Conservation (phyloP, 805 yeast species). For the Ogataea ganodermae region DNA sequence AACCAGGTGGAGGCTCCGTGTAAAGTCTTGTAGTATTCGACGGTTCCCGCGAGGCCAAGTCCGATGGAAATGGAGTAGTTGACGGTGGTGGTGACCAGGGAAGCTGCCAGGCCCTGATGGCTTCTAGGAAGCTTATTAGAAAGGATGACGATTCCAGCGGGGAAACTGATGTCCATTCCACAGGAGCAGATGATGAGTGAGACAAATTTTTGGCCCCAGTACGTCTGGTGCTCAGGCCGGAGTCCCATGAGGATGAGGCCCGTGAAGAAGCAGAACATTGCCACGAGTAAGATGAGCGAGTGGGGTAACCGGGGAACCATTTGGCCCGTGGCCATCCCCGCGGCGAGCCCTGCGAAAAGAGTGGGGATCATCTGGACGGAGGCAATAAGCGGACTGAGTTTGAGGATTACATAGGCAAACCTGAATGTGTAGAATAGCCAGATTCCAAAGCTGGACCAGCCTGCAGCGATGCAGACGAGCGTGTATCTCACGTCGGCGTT, state of each 20-base stretch:
- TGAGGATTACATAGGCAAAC: constrained; percentile 51
- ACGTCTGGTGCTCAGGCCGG: constrained; percentile 60
- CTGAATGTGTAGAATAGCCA: constrained; percentile 68
- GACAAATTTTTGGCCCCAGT: constrained; percentile 59
- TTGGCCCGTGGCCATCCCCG: background rate
- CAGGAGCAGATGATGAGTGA: constrained; percentile 57
- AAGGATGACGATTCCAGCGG: constrained; percentile 67
- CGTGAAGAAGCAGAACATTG: constrained; percentile 56
- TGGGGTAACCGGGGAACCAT: constrained; percentile 48
- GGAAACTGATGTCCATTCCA: constrained; percentile 81
- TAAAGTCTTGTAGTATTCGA: constrained; percentile 46
- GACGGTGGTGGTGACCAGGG: constrained; percentile 67
- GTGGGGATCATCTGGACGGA: constrained; percentile 49
- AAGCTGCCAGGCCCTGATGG: constrained; percentile 80
- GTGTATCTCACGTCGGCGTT: constrained; percentile 48
- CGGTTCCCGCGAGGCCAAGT: constrained; percentile 70
- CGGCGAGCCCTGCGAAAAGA: constrained; percentile 49
- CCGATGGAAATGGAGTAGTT: constrained; percentile 74
- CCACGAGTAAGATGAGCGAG: constrained; percentile 48
- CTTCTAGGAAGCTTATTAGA: constrained; percentile 59
- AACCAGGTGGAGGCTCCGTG: constrained; percentile 33
- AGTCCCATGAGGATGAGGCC: constrained; percentile 56
- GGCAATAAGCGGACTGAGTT: constrained; percentile 47
- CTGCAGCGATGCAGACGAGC: constrained; percentile 53
- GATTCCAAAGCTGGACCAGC: constrained; percentile 80